Base-by-base conservation (phyloP, 805 yeast genomes). In the Sungouiozyma ichnusensis region DNA sequence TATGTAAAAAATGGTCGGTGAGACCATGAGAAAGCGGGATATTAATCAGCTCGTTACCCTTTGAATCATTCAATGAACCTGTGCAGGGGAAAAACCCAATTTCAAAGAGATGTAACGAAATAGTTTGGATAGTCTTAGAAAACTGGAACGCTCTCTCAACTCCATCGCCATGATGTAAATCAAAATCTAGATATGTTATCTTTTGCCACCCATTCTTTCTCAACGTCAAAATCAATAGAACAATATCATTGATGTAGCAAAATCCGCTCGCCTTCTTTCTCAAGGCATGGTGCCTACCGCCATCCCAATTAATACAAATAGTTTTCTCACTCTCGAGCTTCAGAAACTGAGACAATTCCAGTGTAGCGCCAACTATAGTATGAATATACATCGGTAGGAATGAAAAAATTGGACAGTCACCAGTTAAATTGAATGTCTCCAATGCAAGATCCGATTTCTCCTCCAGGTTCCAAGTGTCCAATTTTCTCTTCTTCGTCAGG, bases 131-230 rank as follows among this genome's bases (percentile, higher is more conserved):
- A 27, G 69, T 71, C 33, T 68, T 65, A 1, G 81, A 72, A 45
- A 62, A 68, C 46, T 67, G 61, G 59, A 80, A 82, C 0, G 86
- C 85, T 2, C 65, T 63, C 39, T 79, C 80, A 4, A 83, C 90
- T 0, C 87, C 94, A 57, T 83, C 88, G 0, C 90, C 88, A 58
- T 82, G 88, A 55, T 83, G 94, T 6, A 83, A 57, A 57, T 83
- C 94, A 5, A 83, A 58, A 57, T 83, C 94, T 3, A 83, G 56
- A 50, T 83, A 83, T 52, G 77, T 62, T 1, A 83, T 65, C 31
- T 58, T 69, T 9, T 63, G 57, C 51, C 62, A 77, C 1, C 60
- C 57, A 17, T 51, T 53, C 18, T 66, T 63, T 29, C 88, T 57
- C 13, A 82, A 63, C 33, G 64, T 59, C 36, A 69, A 65, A 3